Conservation (phyloP, 2,329 filamentous ascomycete species). For the Calonectria hongkongensis region DNA sequence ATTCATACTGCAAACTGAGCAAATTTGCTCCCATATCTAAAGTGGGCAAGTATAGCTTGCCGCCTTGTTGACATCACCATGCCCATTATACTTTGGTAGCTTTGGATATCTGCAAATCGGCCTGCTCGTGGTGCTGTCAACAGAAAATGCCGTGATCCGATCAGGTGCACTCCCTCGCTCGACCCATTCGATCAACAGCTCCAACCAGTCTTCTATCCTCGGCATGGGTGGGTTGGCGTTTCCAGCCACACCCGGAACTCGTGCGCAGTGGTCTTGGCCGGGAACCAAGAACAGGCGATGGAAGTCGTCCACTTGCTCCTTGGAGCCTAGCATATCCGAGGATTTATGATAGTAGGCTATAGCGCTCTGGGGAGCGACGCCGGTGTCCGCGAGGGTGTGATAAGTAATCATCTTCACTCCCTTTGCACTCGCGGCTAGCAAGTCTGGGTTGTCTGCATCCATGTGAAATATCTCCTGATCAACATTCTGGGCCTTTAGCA, state of each 20-base stretch:
- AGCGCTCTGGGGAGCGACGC: background rate
- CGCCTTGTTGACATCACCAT: background rate
- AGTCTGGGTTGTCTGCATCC: background rate
- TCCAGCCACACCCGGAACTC: background rate
- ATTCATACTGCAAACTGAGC: too few relatives aligned
- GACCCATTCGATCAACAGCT: slow-evolving; percentile 3
- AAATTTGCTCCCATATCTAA: too few relatives aligned
- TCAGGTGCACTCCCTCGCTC: background rate
- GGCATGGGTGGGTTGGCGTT: slow-evolving; percentile 7
- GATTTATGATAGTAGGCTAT: background rate
- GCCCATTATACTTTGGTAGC: background rate
- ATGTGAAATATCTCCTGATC: slow-evolving; percentile 1
- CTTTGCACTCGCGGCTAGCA: background rate
- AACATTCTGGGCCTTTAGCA: background rate
- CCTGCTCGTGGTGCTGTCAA: background rate
- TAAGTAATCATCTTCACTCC: slow-evolving; percentile 3
- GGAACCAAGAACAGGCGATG: slow-evolving; percentile 1
- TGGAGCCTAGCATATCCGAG: background rate
- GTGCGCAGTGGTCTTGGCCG: background rate
- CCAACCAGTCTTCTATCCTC: background rate
- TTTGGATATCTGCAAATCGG: slow-evolving; percentile 5
- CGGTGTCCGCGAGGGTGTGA: background rate
- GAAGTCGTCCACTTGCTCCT: background rate
- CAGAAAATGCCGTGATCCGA: slow-evolving; percentile 2
- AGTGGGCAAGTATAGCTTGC: background rate